Evolutionary conservation across 2,329 filamentous ascomycete genomes (phyloP).

Genomic region (Fusarium heterosporum): DNA sequence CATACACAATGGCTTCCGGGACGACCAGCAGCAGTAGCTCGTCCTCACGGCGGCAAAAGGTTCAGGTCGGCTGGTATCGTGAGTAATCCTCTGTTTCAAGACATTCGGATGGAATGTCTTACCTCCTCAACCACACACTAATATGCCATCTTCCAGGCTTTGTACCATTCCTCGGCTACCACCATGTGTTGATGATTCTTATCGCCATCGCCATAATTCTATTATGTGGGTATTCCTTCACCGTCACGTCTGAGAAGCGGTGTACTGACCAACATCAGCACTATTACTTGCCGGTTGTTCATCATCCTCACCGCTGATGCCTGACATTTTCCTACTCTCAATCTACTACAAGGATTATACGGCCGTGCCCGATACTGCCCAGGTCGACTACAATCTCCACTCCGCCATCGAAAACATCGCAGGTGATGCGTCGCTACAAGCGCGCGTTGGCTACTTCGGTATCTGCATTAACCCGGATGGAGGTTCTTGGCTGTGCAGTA

Average conservation of each 20-base stretch:
- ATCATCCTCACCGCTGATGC: slow-evolving; percentile 93
- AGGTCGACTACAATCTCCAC: slow-evolving; percentile 90
- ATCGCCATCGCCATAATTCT: slow-evolving; percentile 95
- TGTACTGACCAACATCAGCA: slow-evolving; percentile 63
- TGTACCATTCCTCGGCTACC: slow-evolving; percentile 77
- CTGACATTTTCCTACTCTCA: slow-evolving; percentile 97
- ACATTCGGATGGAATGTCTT: slow-evolving; percentile 34
- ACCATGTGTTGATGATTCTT: slow-evolving; percentile 96
- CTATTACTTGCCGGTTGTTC: slow-evolving; percentile 95
- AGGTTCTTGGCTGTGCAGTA: slow-evolving; percentile 93
- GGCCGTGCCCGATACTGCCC: slow-evolving; percentile 83
- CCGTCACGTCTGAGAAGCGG: neutral
- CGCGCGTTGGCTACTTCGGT: slow-evolving; percentile 96
- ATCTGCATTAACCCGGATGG: slow-evolving; percentile 95
- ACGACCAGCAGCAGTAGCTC: slow-evolving; percentile 44
- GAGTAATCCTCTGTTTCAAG: slow-evolving; percentile 45
- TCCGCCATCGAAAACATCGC: slow-evolving; percentile 91
- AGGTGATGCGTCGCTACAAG: slow-evolving; percentile 83
- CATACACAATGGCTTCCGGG: slow-evolving; percentile 42
- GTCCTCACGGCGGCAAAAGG: slow-evolving; percentile 50
- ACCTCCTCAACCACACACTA: slow-evolving; percentile 26
- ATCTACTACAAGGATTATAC: slow-evolving; percentile 93
- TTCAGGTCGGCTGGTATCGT: slow-evolving; percentile 64
- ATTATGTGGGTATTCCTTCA: slow-evolving; percentile 76
- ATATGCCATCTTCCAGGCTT: slow-evolving; percentile 60